Percentiles rank a stretch among this genome's conserved stretches.
Evolutionary conservation across 1,139 yeast genomes (phyloP).

Genomic region (Suhomyces bolitotheri): DNA sequence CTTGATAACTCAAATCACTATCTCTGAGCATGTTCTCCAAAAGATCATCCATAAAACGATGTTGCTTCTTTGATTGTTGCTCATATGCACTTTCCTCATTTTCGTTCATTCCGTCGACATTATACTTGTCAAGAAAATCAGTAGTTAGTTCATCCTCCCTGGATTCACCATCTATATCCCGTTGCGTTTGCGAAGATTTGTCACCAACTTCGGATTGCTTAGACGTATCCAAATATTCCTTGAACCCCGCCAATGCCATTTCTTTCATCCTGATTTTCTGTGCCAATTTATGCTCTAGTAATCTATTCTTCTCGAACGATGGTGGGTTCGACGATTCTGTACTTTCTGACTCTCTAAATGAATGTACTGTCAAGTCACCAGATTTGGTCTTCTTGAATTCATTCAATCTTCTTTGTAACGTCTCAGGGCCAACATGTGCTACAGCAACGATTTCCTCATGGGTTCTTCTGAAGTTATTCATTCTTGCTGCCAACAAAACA

Average conservation of each 20-base stretch:
- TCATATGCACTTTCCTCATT: not conserved
- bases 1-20: constrained; percentile 27
- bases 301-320: constrained; percentile 59
- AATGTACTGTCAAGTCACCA: constrained; percentile 69
- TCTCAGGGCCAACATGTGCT: constrained; percentile 93
- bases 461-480: constrained; percentile 90
- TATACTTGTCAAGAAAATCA: constrained; percentile 1
- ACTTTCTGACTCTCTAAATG: constrained; percentile 55
- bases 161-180: not conserved
- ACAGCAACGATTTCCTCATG: constrained; percentile 94
- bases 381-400: constrained; percentile 83
- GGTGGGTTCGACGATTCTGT: constrained; percentile 75
- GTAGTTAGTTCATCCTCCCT: not conserved
- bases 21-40: constrained; percentile 16
- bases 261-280: constrained; percentile 25
- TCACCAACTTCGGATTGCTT: not conserved
- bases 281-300: constrained; percentile 28
- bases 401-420: constrained; percentile 82
- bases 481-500: constrained; percentile 85
- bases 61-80: constrained; percentile 3
- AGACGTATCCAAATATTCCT: constrained; percentile 2
- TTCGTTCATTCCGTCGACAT: constrained; percentile 2
- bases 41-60: constrained; percentile 9
- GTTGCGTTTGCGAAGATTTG: not conserved
- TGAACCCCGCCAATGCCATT: constrained; percentile 19